Conservation (phyloP, 345 rosid species). For the Clarkia xantiana region DNA sequence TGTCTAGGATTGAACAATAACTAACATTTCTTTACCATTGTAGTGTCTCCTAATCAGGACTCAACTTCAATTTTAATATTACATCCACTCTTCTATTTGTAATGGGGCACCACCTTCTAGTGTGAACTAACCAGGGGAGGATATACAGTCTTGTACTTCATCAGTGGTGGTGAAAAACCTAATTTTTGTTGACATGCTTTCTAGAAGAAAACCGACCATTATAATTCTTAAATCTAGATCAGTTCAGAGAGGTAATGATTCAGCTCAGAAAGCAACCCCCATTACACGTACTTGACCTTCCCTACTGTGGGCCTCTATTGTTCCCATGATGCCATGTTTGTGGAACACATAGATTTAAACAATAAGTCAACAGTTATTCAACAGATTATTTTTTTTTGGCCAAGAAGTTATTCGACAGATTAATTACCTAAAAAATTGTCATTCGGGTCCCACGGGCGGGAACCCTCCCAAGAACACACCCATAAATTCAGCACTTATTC, state of each 20-base stretch:
- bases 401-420: background rate
- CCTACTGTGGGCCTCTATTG: constrained; percentile 13
- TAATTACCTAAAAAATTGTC: constrained; percentile 4
- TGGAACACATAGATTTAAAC: constrained; percentile 1
- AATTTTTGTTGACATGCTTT: constrained; percentile 5
- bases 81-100: no score
- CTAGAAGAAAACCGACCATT: constrained; percentile 17
- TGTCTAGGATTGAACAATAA: no score
- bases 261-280: constrained; percentile 4
- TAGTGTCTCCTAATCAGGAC: no score
- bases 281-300: constrained; percentile 4
- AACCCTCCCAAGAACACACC: constrained; percentile 8
- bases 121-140: constrained; percentile 6
- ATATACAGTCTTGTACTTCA: constrained; percentile 1
- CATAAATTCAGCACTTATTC: constrained; percentile 4
- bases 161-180: constrained; percentile 14
- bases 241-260: constrained; percentile 7
- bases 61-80: no score
- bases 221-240: constrained; percentile 2
- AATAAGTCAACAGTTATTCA: no score
- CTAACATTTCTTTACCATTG: no score
- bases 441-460: background rate
- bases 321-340: constrained; percentile 13
- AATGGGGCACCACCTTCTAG: constrained; percentile 5
- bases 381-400: background rate